Percentiles rank a stretch among this genome's conserved stretches.
phyloP scores from a whole-genome alignment of 106 monocot genomes.

The Allium fistulosum region DNA sequence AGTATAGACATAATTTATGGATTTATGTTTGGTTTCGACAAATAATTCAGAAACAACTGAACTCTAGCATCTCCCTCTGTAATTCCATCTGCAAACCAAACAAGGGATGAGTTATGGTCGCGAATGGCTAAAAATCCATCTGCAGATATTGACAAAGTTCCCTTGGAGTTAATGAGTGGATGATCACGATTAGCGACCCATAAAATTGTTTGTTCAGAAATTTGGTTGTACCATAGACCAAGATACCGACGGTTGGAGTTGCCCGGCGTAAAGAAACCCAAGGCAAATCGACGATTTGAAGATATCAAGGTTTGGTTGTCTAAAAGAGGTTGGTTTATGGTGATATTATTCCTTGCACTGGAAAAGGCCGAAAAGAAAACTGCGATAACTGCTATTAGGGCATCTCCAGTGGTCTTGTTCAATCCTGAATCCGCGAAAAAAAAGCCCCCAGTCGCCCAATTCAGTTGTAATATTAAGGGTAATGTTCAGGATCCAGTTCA shows the following conservation, averaged over 20 bases:
- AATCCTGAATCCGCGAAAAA: too few species aligned
- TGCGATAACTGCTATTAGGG: background rate
- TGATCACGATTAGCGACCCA: conserved; percentile 39
- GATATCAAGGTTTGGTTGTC: conserved; percentile 38
- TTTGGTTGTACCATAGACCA: conserved; percentile 41
- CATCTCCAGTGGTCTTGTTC: too few species aligned
- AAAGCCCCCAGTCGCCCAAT: too few species aligned
- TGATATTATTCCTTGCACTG: conserved; percentile 9
- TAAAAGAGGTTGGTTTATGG: conserved; percentile 4
- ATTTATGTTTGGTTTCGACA: too few species aligned
- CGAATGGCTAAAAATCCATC: background rate
- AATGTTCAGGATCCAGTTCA: too few species aligned
- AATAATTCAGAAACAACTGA: too few species aligned
- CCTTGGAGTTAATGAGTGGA: conserved; percentile 16
- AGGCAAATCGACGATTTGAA: conserved; percentile 15
- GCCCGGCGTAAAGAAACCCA: conserved; percentile 48
- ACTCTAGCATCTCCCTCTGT: background rate
- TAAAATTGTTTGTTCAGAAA: conserved; percentile 8
- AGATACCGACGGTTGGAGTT: conserved; percentile 25
- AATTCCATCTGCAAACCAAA: background rate
- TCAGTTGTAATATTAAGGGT: too few species aligned
- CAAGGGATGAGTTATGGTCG: background rate
- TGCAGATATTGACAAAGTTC: background rate
- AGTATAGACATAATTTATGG: too few species aligned
- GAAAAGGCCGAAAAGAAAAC: background rate